Conservation (phyloP, 2,329 filamentous ascomycete species). For the Alternaria sp. region DNA sequence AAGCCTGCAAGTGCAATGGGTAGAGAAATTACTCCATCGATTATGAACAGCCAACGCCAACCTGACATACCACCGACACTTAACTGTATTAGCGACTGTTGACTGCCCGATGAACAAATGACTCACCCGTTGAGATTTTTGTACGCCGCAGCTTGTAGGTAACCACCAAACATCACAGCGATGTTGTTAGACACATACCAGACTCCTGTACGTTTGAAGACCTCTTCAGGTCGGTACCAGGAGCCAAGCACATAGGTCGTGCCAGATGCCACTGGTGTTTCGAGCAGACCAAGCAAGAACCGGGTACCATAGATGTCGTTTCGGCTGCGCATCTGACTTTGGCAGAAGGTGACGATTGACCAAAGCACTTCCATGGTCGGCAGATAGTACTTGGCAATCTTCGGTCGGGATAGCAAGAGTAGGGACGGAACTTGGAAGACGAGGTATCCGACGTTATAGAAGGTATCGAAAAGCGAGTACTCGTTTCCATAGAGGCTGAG, state of each 20-base stretch:
- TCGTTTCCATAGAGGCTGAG: slow-evolving; percentile 61
- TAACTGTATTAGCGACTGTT: background rate
- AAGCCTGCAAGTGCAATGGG: slow-evolving; percentile 65
- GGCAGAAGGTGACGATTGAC: slow-evolving; percentile 52
- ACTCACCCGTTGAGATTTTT: slow-evolving; percentile 58
- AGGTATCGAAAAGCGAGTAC: slow-evolving; percentile 62
- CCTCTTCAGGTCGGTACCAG: slow-evolving; percentile 56
- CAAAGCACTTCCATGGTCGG: slow-evolving; percentile 53
- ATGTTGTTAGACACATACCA: slow-evolving; percentile 63
- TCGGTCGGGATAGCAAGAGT: slow-evolving; percentile 50
- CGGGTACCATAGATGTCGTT: slow-evolving; percentile 52
- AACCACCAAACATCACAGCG: slow-evolving; percentile 66
- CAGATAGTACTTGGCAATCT: slow-evolving; percentile 48
- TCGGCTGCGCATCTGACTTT: slow-evolving; percentile 50
- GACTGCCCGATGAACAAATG: accelerated
- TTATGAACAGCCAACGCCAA: slow-evolving; percentile 64
- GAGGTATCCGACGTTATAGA: slow-evolving; percentile 52
- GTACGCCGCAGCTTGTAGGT: slow-evolving; percentile 64
- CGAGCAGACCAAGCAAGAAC: slow-evolving; percentile 49
- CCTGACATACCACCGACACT: slow-evolving; percentile 57
- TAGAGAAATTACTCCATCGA: slow-evolving; percentile 65
- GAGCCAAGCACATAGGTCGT: slow-evolving; percentile 50
- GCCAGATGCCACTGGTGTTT: slow-evolving; percentile 48
- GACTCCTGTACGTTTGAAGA: slow-evolving; percentile 64
- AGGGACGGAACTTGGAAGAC: slow-evolving; percentile 52